A percentile compares a stretch with the other conserved stretches of the same genome.
Evolutionary conservation across 148 eudicot genomes (phyloP).

Genomic region (Heliosperma pusillum): DNA sequence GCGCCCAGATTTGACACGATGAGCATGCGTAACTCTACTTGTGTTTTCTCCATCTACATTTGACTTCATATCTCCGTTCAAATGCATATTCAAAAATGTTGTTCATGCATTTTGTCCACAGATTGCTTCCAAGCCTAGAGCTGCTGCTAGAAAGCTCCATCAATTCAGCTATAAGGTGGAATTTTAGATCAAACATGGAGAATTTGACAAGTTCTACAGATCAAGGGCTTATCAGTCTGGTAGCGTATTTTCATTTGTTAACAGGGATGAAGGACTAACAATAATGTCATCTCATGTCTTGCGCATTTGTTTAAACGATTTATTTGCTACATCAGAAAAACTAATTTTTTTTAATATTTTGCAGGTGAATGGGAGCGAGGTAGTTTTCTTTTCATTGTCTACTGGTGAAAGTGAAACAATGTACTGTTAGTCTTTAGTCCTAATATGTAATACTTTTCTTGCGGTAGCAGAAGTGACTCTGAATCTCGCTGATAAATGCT

Average conservation of each 20-base stretch:
- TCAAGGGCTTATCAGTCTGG: slow-evolving; percentile 55
- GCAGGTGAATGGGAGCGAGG: slow-evolving; percentile 64
- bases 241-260: slow-evolving; percentile 4
- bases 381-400: slow-evolving; percentile 60
- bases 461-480: too few relatives aligned
- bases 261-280: slow-evolving; percentile 2
- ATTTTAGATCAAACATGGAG: slow-evolving; percentile 51
- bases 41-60: background rate
- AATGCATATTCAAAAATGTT: slow-evolving; percentile 3
- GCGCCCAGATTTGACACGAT: background rate
- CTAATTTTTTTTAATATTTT: slow-evolving; percentile 2
- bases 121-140: slow-evolving; percentile 55
- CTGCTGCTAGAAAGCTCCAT: slow-evolving; percentile 42
- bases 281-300: background rate
- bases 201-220: slow-evolving; percentile 49
- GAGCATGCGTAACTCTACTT: background rate
- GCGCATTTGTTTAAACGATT: background rate
- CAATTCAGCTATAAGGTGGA: slow-evolving; percentile 50
- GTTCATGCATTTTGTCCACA: slow-evolving; percentile 27
- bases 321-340: slow-evolving; percentile 5
- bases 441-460: background rate
- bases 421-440: slow-evolving; percentile 26
- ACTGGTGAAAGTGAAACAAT: slow-evolving; percentile 43
- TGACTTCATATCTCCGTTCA: background rate
- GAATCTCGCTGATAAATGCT: background rate